phyloP scores from a whole-genome alignment of 2,329 filamentous ascomycete species.

The Colletotrichum tabaci region DNA sequence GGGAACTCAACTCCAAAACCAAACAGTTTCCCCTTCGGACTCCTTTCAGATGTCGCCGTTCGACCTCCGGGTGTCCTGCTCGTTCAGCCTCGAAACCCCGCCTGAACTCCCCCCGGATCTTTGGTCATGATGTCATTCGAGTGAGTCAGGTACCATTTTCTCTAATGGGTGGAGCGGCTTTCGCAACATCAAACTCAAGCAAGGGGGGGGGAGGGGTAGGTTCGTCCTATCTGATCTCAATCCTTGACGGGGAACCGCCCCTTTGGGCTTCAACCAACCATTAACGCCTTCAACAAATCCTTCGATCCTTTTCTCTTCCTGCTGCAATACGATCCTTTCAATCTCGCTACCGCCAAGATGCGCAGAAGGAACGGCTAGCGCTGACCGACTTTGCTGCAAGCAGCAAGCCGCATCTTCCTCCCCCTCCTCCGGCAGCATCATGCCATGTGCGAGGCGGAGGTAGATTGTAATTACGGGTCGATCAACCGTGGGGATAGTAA shows the following conservation, averaged over 20 bases:
- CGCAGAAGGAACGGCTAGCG: background rate
- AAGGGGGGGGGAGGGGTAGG: no score
- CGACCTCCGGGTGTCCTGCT: background rate
- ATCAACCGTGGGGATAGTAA: background rate
- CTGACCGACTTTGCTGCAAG: background rate
- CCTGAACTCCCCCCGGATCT: background rate
- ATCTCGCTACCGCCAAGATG: background rate
- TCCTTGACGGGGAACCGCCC: background rate
- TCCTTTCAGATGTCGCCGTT: background rate
- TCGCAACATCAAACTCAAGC: background rate
- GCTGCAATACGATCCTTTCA: background rate
- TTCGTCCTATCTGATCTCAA: background rate
- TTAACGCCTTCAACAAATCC: background rate
- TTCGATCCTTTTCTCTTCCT: background rate
- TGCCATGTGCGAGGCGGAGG: background rate
- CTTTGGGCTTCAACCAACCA: background rate
- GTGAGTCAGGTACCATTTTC: background rate
- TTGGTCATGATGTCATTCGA: constrained; percentile 9
- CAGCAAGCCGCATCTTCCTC: background rate
- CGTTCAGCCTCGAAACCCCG: background rate
- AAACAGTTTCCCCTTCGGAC: no score
- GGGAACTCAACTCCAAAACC: background rate
- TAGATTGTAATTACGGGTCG: background rate
- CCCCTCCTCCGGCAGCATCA: background rate
- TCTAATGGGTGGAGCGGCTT: background rate